phyloP scores from a whole-genome alignment of 371 early-diverging fungal genomes.

The Mortierella sp. region DNA sequence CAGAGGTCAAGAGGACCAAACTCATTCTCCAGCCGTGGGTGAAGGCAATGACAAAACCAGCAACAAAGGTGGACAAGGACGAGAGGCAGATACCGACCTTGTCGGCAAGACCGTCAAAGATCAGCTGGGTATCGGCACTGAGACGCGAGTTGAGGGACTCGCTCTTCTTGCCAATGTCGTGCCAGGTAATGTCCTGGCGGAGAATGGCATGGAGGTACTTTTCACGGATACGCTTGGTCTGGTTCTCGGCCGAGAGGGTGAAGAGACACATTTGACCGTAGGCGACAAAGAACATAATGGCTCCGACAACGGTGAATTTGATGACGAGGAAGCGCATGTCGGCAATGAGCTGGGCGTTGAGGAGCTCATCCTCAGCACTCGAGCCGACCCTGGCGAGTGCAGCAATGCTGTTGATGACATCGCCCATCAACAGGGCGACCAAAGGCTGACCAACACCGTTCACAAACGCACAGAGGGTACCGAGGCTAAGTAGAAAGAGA shows the following conservation, averaged over 20 bases:
- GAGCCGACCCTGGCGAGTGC: not conserved
- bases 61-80: conserved; percentile 80
- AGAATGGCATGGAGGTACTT: conserved; percentile 83
- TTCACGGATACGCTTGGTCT: conserved; percentile 72
- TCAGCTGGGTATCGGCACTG: conserved; percentile 82
- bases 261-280: conserved; percentile 65
- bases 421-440: conserved; percentile 59
- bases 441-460: conserved; percentile 58
- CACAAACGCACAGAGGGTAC: conserved; percentile 42
- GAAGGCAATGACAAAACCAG: conserved; percentile 92
- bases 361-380: conserved; percentile 56
- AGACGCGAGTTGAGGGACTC: conserved; percentile 83
- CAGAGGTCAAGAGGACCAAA: conserved; percentile 81
- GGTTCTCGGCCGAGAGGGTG: conserved; percentile 64
- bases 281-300: conserved; percentile 61
- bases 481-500: conserved; percentile 22
- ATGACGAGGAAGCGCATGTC: conserved; percentile 37
- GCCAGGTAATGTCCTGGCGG: conserved; percentile 94
- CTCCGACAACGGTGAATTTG: conserved; percentile 63
- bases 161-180: conserved; percentile 81
- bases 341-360: conserved; percentile 10
- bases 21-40: conserved; percentile 89
- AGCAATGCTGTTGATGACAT: conserved; percentile 52
- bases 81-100: conserved; percentile 84
- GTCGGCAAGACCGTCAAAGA: conserved; percentile 91